Percentiles rank a stretch among this genome's conserved stretches.
phyloP scores from a whole-genome alignment of 345 rosid genomes.

The Camelina hispida region DNA sequence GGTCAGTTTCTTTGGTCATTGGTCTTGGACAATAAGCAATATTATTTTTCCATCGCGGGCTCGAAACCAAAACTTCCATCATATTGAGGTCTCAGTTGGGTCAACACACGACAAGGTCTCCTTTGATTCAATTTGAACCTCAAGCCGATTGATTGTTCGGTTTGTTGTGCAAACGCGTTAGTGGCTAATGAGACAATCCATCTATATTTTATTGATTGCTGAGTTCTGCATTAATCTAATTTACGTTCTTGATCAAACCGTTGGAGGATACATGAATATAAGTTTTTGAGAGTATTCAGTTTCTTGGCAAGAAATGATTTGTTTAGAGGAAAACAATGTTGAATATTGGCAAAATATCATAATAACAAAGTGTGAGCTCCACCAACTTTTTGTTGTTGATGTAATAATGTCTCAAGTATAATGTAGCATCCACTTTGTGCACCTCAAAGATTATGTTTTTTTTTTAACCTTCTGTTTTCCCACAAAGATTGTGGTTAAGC shows the following conservation, averaged over 20 bases:
- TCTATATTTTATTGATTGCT: conserved; percentile 3
- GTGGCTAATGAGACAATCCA: not conserved
- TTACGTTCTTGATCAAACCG: conserved; percentile 24
- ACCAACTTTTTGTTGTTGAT: conserved; percentile 37
- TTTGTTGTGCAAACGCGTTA: not conserved
- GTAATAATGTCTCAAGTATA: conserved; percentile 30
- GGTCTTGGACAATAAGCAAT: conserved; percentile 21
- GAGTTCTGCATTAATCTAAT: conserved; percentile 6
- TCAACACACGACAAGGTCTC: not conserved
- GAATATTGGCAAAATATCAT: conserved; percentile 6
- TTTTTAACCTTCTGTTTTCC: not conserved
- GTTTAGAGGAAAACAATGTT: not conserved
- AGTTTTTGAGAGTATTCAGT: not conserved
- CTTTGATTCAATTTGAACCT: not conserved
- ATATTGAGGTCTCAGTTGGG: not conserved
- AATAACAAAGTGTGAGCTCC: conserved; percentile 36
- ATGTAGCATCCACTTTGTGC: conserved; percentile 44
- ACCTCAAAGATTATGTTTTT: conserved; percentile 32
- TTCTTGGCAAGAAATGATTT: conserved; percentile 26
- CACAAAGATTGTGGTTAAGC: conserved; percentile 42
- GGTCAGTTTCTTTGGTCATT: conserved; percentile 24
- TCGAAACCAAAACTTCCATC: conserved; percentile 10
- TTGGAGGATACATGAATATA: conserved; percentile 15
- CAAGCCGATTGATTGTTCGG: not conserved
- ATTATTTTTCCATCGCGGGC: not conserved